Evolutionary conservation across 768 basidiomycete genomes (phyloP), one percentile per base, ranked within the genome.

Genomic region (Amylocystis lapponica): DNA sequence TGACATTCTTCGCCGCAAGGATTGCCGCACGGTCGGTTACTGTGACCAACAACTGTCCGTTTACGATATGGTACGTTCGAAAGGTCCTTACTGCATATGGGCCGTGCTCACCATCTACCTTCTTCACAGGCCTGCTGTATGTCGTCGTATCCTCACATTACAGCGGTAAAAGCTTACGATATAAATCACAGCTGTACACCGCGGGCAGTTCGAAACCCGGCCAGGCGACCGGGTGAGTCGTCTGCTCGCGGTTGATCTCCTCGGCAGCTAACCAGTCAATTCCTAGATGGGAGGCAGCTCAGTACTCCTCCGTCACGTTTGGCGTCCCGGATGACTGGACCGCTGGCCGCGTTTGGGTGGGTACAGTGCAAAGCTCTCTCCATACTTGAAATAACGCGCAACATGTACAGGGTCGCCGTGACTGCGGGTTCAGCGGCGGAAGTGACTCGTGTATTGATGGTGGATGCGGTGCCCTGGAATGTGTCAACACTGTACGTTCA

Each of bases 31-130:
- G 53, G 21, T 65, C 59, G 16, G 66, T 71, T 52, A 69, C 65
- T 1, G 66, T 70, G n/a, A 57, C 57, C 57, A 71, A 71, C 48
- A 57, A 50, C 30, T 70, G 68, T 49, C 62, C 66, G 3, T 71
- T 68, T 56, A 70, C 68, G 3, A 63, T 70, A 37, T 70, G 68
- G 69, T 68, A 41, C 19, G 56, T 47, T 10, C n/a, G n/a, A n/a
- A n/a, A n/a, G n/a, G n/a, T n/a, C n/a, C n/a, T n/a, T n/a, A n/a
- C n/a, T n/a, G n/a, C n/a, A n/a, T n/a, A n/a, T n/a, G n/a, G n/a
- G n/a, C n/a, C n/a, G n/a, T n/a, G n/a, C n/a, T n/a, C n/a, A n/a
- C n/a, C n/a, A n/a, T n/a, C n/a, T n/a, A n/a, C n/a, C n/a, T n/a
- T n/a, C n/a, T n/a, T n/a, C n/a, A 6, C 42, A 63, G 63, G 60